Evolutionary conservation across 768 basidiomycete species (phyloP), one percentile per base, ranked within the genome.

Genomic region (Boletus rufocinnamomeus): DNA sequence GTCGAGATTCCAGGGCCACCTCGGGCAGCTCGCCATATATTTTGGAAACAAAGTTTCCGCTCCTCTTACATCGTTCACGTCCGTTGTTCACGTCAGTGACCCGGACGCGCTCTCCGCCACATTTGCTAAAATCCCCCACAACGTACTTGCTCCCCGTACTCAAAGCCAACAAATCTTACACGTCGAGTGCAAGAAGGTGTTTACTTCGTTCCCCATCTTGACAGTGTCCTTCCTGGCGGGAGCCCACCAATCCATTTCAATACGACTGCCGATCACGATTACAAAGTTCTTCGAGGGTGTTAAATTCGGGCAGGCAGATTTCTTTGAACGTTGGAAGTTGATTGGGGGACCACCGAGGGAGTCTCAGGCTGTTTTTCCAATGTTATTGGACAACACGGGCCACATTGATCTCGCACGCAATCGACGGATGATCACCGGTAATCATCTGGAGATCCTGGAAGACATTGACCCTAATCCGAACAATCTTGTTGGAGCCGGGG

Each of bases 311-410:
- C 80, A 83, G 60, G 76, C 83, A 1, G 92, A 97, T 64, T 99
- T 98, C 81, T 99, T 98, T 75, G 95, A 98, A 73, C 80, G 97
- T 52, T 99, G 97, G 97, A 95, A 94, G 73, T 76, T 97, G 65
- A 98, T 98, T 52, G 97, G 97, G 8, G 97, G 97, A 1, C 80
- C 93, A 14, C 97, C 97, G 30, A 84, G 95, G 50, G 97, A 99
- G 76, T 85, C 90, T 28, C 97, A 99, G 71, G 72, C 75, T 48
- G 81, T 99, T 54, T 97, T 97, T 74, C 87, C 93, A 0, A 87
- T 98, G 58, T 71, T 76, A 34, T 76, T 97, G 25, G 85, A 83
- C 45, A 76, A 76, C 17, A 70, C 77, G 10, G 92, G 91, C 11
- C 84, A 90, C 58, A 77, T 98, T 44, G 91, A 98, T 69, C 65